Conservation (phyloP, 2,329 filamentous ascomycete genomes). For the Zymoseptoria tritici region DNA sequence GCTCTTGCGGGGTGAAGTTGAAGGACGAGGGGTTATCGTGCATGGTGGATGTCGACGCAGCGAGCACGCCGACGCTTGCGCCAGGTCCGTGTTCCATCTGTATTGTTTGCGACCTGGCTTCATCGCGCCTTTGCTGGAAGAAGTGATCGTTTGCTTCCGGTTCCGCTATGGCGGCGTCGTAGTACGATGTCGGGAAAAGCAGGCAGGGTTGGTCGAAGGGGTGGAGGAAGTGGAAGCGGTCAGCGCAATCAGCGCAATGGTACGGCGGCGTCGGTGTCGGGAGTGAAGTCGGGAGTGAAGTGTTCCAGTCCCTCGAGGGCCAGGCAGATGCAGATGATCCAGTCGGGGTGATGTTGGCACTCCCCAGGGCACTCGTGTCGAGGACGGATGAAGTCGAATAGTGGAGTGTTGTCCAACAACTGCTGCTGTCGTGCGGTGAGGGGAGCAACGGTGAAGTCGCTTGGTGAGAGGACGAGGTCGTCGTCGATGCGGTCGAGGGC, state of each 20-base stretch:
- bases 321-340: background rate
- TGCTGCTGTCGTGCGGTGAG: background rate
- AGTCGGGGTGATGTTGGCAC: background rate
- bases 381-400: background rate
- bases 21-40: background rate
- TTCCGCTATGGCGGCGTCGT: background rate
- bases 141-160: background rate
- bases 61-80: background rate
- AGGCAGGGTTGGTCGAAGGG: background rate
- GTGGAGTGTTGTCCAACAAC: too few species aligned
- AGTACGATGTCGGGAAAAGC: background rate
- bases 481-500: background rate
- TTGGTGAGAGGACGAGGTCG: background rate
- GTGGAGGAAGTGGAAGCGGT: background rate
- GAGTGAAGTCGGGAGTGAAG: background rate
- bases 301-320: background rate
- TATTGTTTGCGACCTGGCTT: background rate
- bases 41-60: conserved; percentile 1
- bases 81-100: background rate
- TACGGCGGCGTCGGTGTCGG: background rate
- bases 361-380: background rate
- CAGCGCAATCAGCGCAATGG: background rate
- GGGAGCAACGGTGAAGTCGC: background rate
- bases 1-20: background rate
- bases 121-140: background rate